Percentiles rank a stretch among this genome's conserved stretches.
These are phyloP conservation scores for Parascedosporium putredinis DNA, from an alignment of 2,329 filamentous ascomycete genomes.

Conservation along the genomic window DNA sequence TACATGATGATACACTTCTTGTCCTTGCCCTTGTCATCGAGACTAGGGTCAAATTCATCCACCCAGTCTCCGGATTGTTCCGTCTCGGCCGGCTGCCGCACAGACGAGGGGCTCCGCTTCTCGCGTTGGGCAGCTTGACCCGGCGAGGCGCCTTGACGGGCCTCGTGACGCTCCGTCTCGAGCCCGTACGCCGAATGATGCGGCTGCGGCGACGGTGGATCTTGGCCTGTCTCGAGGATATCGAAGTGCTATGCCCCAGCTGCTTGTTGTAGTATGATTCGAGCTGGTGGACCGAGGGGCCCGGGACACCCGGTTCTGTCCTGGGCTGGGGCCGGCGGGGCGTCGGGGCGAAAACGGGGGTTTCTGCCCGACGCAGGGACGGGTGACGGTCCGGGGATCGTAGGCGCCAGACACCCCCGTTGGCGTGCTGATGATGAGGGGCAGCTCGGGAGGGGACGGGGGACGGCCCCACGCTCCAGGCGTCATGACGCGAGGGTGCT, in stretches of 20 bases:
- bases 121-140: constrained; percentile 13
- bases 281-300: constrained; percentile 39
- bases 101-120: constrained; percentile 11
- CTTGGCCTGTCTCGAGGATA: not conserved
- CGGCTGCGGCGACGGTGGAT: constrained; percentile 1
- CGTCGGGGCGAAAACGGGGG: constrained; percentile 41
- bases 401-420: constrained; percentile 43
- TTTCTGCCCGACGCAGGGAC: constrained; percentile 25
- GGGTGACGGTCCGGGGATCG: constrained; percentile 28
- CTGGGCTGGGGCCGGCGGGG: constrained; percentile 36
- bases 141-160: constrained; percentile 31
- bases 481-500: not conserved
- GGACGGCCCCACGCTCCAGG: not conserved
- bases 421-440: constrained; percentile 52
- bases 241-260: not conserved
- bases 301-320: constrained; percentile 24
- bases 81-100: constrained; percentile 21
- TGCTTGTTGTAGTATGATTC: constrained; percentile 32
- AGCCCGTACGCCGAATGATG: not conserved
- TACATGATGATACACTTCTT: constrained; percentile 46
- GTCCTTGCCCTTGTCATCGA: constrained; percentile 19
- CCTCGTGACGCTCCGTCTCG: constrained; percentile 6
- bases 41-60: no score
- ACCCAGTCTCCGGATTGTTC: no score
- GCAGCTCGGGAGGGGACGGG: constrained; percentile 34